Evolutionary conservation across 2,329 filamentous ascomycete genomes (phyloP).

Genomic region (Colletotrichum spinosum): DNA sequence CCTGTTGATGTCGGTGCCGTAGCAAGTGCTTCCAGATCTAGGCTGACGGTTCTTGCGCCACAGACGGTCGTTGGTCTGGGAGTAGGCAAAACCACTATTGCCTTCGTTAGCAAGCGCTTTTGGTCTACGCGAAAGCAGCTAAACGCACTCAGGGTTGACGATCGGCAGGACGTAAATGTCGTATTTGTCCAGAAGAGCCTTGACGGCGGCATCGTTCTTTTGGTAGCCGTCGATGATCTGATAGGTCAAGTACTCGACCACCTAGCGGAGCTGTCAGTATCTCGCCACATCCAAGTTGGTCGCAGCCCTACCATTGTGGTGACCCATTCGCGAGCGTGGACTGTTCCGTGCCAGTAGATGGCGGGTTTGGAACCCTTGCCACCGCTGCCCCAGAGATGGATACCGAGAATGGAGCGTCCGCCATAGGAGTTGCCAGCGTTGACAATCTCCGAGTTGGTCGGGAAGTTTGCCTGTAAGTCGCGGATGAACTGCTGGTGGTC

Average conservation of each 20-base stretch:
- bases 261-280: constrained; percentile 39
- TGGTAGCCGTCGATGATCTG: constrained; percentile 60
- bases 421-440: constrained; percentile 59
- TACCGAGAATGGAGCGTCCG: constrained; percentile 69
- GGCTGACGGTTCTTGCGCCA: constrained; percentile 72
- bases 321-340: constrained; percentile 73
- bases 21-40: constrained; percentile 52
- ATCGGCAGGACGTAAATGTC: constrained; percentile 75
- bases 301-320: constrained; percentile 57
- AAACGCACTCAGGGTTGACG: constrained; percentile 67
- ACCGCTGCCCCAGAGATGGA: constrained; percentile 64
- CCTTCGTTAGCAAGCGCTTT: neutral
- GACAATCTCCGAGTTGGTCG: constrained; percentile 60
- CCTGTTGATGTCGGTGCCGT: constrained; percentile 69
- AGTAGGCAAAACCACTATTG: constrained; percentile 66
- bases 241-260: constrained; percentile 64
- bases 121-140: neutral
- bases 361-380: constrained; percentile 61
- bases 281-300: neutral
- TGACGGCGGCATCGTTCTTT: constrained; percentile 50
- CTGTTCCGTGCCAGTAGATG: constrained; percentile 67
- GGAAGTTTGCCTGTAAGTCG: constrained; percentile 56
- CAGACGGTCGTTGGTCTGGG: constrained; percentile 66
- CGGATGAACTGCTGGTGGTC: constrained; percentile 62
- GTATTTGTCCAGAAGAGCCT: constrained; percentile 66